A percentile compares a stretch with the other conserved stretches of the same genome.
Evolutionary conservation across 2,329 filamentous ascomycete species (phyloP).

Genomic region (Paecilomyces sp.): DNA sequence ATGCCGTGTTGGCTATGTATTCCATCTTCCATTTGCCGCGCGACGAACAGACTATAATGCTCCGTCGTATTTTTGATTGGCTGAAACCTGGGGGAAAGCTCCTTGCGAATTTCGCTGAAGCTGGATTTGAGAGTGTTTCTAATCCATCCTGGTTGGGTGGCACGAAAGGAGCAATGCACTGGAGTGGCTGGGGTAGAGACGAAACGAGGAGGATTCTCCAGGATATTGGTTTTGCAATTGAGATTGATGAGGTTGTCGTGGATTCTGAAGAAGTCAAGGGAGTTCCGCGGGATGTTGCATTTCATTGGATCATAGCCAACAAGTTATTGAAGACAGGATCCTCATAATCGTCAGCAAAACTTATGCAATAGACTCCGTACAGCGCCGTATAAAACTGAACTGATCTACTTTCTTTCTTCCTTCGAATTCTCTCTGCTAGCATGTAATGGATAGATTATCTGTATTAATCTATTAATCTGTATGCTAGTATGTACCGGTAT

Average conservation of each 20-base stretch:
- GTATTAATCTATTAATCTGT: too few species aligned
- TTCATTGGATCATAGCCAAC: conserved; percentile 8
- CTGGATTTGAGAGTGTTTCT: conserved; percentile 9
- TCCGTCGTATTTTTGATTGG: conserved; percentile 42
- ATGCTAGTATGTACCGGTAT: too few species aligned
- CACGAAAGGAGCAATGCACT: conserved; percentile 28
- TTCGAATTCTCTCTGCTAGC: too few species aligned
- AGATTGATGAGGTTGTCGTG: conserved; percentile 14
- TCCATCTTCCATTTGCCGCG: conserved; percentile 50
- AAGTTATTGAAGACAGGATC: too few species aligned
- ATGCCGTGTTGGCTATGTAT: conserved; percentile 48
- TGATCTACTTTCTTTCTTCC: too few species aligned
- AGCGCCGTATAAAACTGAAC: too few species aligned
- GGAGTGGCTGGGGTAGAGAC: conserved; percentile 33
- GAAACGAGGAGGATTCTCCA: conserved; percentile 20
- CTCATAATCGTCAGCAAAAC: too few species aligned
- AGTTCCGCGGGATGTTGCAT: conserved; percentile 5
- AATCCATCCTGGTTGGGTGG: conserved; percentile 26
- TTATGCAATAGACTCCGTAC: too few species aligned
- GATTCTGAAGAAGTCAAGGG: conserved; percentile 14
- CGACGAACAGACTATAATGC: conserved; percentile 42
- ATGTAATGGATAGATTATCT: too few species aligned
- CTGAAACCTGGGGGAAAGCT: conserved; percentile 46
- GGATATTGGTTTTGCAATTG: conserved; percentile 13
- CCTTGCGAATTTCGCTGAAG: conserved; percentile 41